Percentiles rank a stretch among this genome's conserved stretches.
Evolutionary conservation across 2,329 filamentous ascomycete genomes (phyloP).

Genomic region (Monosporascus ibericus): DNA sequence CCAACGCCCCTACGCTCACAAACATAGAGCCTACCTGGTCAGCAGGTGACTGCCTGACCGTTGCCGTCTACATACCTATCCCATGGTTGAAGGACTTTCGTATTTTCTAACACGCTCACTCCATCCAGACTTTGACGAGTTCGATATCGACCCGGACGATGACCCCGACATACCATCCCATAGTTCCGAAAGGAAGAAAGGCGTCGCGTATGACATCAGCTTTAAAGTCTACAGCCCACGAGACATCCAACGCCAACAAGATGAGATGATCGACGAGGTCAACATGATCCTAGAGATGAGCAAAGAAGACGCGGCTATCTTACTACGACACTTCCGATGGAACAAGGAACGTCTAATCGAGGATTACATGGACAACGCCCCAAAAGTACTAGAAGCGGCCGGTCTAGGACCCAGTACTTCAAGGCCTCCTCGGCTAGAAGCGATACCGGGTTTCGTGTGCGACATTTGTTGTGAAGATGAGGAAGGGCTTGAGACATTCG

Average conservation of each 20-base stretch:
- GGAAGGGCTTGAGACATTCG: slow-evolving; percentile 71
- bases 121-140: slow-evolving; percentile 50
- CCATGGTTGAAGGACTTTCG: neutral
- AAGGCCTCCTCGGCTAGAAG: slow-evolving; percentile 60
- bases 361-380: slow-evolving; percentile 86
- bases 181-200: slow-evolving; percentile 64
- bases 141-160: slow-evolving; percentile 51
- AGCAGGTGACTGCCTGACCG: too few species aligned
- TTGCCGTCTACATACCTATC: too few species aligned
- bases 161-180: slow-evolving; percentile 45
- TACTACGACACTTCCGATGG: slow-evolving; percentile 86
- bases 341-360: slow-evolving; percentile 95
- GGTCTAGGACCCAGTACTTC: slow-evolving; percentile 66
- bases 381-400: slow-evolving; percentile 74
- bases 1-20: neutral
- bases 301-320: slow-evolving; percentile 83
- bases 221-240: slow-evolving; percentile 74
- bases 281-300: slow-evolving; percentile 85
- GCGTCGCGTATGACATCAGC: slow-evolving; percentile 74
- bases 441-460: slow-evolving; percentile 73
- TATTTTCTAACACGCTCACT: neutral
- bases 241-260: slow-evolving; percentile 81
- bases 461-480: slow-evolving; percentile 96
- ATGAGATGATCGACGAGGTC: slow-evolving; percentile 81
- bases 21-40: too few species aligned